phyloP scores from a whole-genome alignment of 2,329 filamentous ascomycete genomes.

The Fusarium hostae region DNA sequence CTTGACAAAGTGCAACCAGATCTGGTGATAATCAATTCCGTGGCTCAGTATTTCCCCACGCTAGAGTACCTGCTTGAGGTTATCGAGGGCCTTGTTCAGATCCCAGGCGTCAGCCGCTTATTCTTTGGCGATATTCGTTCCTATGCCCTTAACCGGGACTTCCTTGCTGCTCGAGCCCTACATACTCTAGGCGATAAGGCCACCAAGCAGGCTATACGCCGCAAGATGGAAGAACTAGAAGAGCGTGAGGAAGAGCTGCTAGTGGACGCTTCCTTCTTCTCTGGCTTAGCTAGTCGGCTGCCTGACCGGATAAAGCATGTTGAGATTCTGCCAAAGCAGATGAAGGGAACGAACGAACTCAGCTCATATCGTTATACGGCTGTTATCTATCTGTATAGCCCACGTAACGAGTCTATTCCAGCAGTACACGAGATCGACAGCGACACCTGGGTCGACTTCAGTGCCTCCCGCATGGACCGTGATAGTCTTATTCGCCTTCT shows the following conservation, averaged over 20 bases:
- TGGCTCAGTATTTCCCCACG: conserved; percentile 4
- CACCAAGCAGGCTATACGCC: conserved; percentile 10
- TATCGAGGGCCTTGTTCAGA: not conserved
- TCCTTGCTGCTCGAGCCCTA: conserved; percentile 23
- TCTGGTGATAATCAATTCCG: conserved; percentile 1
- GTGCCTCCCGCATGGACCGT: conserved; percentile 6
- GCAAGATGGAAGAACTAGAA: conserved; percentile 32
- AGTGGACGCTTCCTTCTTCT: conserved; percentile 44
- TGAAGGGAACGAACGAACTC: conserved; percentile 44
- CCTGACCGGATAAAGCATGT: conserved; percentile 37
- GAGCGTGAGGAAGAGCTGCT: conserved; percentile 34
- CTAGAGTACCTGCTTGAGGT: conserved; percentile 3
- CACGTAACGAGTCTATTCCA: not conserved
- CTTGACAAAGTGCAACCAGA: not conserved
- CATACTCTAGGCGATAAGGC: not conserved
- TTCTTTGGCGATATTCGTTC: conserved; percentile 38
- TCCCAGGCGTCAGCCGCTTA: conserved; percentile 1
- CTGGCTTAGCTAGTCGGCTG: conserved; percentile 9
- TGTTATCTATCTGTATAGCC: conserved; percentile 17
- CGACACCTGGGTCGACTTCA: conserved; percentile 36
- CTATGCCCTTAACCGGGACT: conserved; percentile 22
- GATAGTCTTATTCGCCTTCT: conserved; percentile 22
- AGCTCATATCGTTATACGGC: conserved; percentile 43
- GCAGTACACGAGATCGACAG: conserved; percentile 3
- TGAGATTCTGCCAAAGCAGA: conserved; percentile 44